Conservation (phyloP, 2,329 filamentous ascomycete genomes). For the Zymoseptoria brevis region DNA sequence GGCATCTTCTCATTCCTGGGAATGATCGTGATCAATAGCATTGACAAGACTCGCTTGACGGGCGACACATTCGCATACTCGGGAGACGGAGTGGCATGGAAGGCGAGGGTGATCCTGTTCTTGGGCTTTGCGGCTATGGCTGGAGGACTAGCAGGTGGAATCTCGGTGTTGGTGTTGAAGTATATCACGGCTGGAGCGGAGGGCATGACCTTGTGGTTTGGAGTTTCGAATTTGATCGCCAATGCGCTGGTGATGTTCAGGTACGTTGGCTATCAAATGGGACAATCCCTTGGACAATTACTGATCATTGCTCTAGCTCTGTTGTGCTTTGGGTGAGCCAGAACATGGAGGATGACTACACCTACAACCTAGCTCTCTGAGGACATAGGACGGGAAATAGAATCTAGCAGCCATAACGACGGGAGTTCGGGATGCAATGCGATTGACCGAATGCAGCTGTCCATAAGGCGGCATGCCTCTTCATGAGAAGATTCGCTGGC, state of each 20-base stretch:
- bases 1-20: slow-evolving; percentile 61
- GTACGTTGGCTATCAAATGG: slow-evolving; percentile 35
- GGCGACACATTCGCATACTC: slow-evolving; percentile 60
- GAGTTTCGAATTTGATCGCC: slow-evolving; percentile 57
- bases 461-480: neutral
- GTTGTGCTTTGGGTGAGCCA: slow-evolving; percentile 61
- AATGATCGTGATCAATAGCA: slow-evolving; percentile 66
- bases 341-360: slow-evolving; percentile 67
- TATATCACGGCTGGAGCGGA: slow-evolving; percentile 54
- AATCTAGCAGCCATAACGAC: neutral
- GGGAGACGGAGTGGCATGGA: slow-evolving; percentile 58
- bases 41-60: slow-evolving; percentile 58
- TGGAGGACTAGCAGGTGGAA: slow-evolving; percentile 58
- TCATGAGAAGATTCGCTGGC: neutral
- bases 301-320: slow-evolving; percentile 41
- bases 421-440: neutral
- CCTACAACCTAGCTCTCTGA: slow-evolving; percentile 58
- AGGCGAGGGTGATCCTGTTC: slow-evolving; percentile 60
- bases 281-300: neutral
- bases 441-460: neutral
- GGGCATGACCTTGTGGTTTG: slow-evolving; percentile 58
- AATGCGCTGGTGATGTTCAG: slow-evolving; percentile 61
- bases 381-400: neutral
- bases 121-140: slow-evolving; percentile 62
- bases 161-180: slow-evolving; percentile 61